Percentiles rank a stretch among this genome's conserved stretches.
These are phyloP conservation scores for Carpinus fangiana DNA, from an alignment of 306 rosid genomes.

Conservation along the genomic window DNA sequence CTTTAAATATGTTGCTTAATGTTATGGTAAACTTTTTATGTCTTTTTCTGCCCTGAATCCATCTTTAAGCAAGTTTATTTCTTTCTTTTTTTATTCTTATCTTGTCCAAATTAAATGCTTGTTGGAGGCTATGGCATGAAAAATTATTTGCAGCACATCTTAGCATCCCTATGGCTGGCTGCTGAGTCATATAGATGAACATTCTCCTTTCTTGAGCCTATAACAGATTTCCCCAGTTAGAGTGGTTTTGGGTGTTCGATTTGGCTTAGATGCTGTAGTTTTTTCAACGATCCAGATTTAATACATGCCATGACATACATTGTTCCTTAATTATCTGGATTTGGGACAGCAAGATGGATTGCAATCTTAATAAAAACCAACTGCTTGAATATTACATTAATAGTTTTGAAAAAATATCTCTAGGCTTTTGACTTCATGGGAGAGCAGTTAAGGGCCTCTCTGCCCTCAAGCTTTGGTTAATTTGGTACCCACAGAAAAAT, in stretches of 20 bases:
- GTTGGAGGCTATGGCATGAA: not conserved
- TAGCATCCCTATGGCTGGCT: not conserved
- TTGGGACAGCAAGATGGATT: no score
- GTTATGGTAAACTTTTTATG: conserved; percentile 4
- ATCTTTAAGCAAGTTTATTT: not conserved
- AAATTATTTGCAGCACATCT: not conserved
- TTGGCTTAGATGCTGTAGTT: no score
- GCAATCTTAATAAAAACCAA: no score
- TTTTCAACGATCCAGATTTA: no score
- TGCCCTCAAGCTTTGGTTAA: not conserved
- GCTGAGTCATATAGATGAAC: no score
- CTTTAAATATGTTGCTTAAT: conserved; percentile 6
- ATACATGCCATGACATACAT: no score
- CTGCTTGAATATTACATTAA: not conserved
- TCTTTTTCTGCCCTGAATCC: conserved; percentile 13
- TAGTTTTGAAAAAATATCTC: not conserved
- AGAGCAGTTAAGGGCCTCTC: not conserved
- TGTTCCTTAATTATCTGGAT: no score
- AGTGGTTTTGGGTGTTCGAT: no score
- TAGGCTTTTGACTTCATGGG: not conserved
- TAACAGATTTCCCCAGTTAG: no score
- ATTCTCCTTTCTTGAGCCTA: no score
- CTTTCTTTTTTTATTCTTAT: no score
- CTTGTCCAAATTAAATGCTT: not conserved
- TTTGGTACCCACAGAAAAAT: not conserved